Evolutionary conservation across 495 filamentous ascomycete genomes (phyloP).

Genomic region (Trichoderma asperelloides): DNA sequence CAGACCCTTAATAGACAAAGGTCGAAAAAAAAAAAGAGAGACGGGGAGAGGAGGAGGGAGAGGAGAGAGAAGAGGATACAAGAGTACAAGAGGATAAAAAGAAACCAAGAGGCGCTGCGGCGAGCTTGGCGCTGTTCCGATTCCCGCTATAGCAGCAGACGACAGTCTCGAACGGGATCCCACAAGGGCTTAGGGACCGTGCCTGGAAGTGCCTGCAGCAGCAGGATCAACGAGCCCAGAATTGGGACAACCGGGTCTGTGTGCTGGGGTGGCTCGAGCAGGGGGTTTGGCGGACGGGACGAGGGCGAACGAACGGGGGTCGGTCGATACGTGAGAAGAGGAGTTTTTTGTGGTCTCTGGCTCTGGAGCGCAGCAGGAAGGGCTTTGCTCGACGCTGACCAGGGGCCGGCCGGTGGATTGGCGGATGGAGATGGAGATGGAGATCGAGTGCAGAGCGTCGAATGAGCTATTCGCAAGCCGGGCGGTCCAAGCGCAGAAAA

Average conservation of each 20-base stretch:
- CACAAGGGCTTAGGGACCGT: slow-evolving; percentile 2
- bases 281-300: not conserved
- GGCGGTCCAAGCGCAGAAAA: not conserved
- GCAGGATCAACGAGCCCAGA: not conserved
- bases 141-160: not conserved
- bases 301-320: not conserved
- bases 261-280: not conserved
- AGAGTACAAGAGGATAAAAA: not conserved
- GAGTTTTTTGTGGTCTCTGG: not conserved
- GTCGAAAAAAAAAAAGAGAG: not conserved
- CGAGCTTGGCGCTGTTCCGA: slow-evolving; percentile 3
- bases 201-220: slow-evolving; percentile 8
- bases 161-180: not conserved
- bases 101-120: not conserved
- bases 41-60: not conserved
- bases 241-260: not conserved
- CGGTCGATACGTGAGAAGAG: not conserved
- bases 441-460: not conserved
- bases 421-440: not conserved
- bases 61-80: not conserved
- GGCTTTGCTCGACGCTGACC: slow-evolving; percentile 2
- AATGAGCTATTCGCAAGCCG: not conserved
- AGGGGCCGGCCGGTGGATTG: not conserved
- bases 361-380: not conserved
- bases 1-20: not conserved